Percentiles rank a stretch among this genome's conserved stretches.
These are phyloP conservation scores for Tetrapisispora iriomotensis DNA, from an alignment of 805 yeast genomes.

Conservation along the genomic window DNA sequence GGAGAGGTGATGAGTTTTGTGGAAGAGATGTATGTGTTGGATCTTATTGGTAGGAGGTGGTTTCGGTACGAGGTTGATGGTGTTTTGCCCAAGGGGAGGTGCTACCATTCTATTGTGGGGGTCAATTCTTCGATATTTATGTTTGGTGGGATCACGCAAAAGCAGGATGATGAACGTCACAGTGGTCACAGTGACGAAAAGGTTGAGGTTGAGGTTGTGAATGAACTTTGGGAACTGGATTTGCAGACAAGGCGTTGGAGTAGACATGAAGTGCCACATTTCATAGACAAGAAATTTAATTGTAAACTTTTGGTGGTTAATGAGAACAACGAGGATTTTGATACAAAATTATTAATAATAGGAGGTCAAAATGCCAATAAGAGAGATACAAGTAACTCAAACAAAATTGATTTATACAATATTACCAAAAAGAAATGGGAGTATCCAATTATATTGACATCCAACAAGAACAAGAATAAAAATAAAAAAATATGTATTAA, in stretches of 20 bases:
- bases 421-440: slow-evolving; percentile 26
- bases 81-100: slow-evolving; percentile 26
- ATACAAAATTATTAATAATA: slow-evolving; percentile 23
- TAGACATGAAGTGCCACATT: slow-evolving; percentile 16
- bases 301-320: slow-evolving; percentile 9
- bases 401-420: slow-evolving; percentile 25
- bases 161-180: too few relatives aligned
- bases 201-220: slow-evolving; percentile 36
- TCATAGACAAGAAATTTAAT: slow-evolving; percentile 28
- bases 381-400: slow-evolving; percentile 15
- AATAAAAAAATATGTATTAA: slow-evolving; percentile 39
- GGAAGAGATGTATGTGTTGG: not conserved
- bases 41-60: not conserved
- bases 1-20: too few relatives aligned
- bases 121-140: slow-evolving; percentile 43
- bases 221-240: slow-evolving; percentile 67
- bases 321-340: slow-evolving; percentile 18
- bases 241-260: slow-evolving; percentile 44
- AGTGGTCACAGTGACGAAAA: too few relatives aligned
- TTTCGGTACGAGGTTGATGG: not conserved
- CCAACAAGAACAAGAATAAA: too few relatives aligned
- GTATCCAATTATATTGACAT: slow-evolving; percentile 25
- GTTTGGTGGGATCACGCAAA: slow-evolving; percentile 51
- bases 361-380: slow-evolving; percentile 28
- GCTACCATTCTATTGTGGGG: slow-evolving; percentile 50